A percentile compares a stretch with the other conserved stretches of the same genome.
phyloP scores from a whole-genome alignment of 1,284 basidiomycete species.

The Vanrija sp. region DNA sequence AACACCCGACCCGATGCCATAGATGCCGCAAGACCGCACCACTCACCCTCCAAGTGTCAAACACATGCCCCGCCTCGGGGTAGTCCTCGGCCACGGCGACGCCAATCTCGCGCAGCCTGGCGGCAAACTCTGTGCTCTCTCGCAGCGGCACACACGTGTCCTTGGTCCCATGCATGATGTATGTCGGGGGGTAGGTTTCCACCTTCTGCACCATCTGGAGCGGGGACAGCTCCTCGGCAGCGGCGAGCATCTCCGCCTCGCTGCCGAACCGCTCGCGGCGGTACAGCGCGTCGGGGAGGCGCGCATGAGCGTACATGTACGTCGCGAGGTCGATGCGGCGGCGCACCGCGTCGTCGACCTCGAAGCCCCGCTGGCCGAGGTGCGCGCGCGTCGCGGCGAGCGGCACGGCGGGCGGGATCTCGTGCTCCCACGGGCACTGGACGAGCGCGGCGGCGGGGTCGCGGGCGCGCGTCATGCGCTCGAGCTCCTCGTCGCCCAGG shows the following conservation, averaged over 20 bases:
- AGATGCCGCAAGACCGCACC: too few relatives aligned
- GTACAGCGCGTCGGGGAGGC: conserved; percentile 14
- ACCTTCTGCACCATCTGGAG: too few relatives aligned
- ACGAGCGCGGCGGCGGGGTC: conserved; percentile 16
- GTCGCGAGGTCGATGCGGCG: neutral
- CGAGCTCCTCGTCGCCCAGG: neutral
- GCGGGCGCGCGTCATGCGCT: neutral
- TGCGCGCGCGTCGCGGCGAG: conserved; percentile 4
- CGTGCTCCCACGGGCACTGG: conserved; percentile 5
- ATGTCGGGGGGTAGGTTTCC: too few relatives aligned
- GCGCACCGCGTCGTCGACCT: neutral
- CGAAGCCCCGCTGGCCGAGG: conserved; percentile 2
- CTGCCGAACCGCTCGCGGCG: conserved; percentile 10
- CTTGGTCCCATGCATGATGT: too few relatives aligned
- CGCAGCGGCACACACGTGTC: too few relatives aligned
- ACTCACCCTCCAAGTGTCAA: too few relatives aligned
- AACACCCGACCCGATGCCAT: too few relatives aligned
- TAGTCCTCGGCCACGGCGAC: too few relatives aligned
- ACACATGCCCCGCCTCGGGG: too few relatives aligned
- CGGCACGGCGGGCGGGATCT: conserved; percentile 10
- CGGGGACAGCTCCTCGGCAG: too few relatives aligned
- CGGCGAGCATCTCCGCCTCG: conserved; percentile 10
- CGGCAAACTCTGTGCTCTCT: too few relatives aligned
- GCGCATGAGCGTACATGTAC: neutral
- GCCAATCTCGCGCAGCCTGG: too few relatives aligned